phyloP scores from a whole-genome alignment of 2,329 filamentous ascomycete species.

The Arthrocladium fulminans region DNA sequence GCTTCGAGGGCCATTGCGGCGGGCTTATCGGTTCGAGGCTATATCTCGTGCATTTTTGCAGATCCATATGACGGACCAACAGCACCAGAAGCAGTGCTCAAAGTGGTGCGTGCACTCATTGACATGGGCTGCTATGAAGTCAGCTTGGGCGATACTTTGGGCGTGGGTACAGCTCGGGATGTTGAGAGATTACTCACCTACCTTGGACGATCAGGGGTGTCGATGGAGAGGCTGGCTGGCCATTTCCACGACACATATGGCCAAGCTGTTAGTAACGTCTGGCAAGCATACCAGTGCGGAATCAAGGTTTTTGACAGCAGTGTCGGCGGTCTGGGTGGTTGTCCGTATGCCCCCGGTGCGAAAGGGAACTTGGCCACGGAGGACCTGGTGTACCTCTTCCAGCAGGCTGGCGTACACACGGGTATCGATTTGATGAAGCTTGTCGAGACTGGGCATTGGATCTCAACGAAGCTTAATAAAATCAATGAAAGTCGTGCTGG shows the following conservation, averaged over 20 bases:
- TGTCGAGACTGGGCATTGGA: slow-evolving; percentile 63
- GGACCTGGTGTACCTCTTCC: slow-evolving; percentile 64
- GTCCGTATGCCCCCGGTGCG: slow-evolving; percentile 75
- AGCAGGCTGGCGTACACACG: slow-evolving; percentile 48
- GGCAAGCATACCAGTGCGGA: slow-evolving; percentile 67
- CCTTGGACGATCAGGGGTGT: slow-evolving; percentile 46
- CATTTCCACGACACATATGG: slow-evolving; percentile 89
- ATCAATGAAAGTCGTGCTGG: slow-evolving; percentile 59
- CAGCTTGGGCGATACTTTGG: slow-evolving; percentile 80
- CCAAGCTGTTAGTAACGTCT: slow-evolving; percentile 72
- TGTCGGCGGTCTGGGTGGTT: slow-evolving; percentile 72
- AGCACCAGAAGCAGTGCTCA: slow-evolving; percentile 42
- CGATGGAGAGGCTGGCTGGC: slow-evolving; percentile 63
- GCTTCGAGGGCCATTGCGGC: slow-evolving; percentile 23
- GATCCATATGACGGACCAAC: slow-evolving; percentile 46
- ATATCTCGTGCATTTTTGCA: slow-evolving; percentile 36
- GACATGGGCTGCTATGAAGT: slow-evolving; percentile 89
- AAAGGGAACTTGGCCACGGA: slow-evolving; percentile 82
- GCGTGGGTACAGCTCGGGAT: slow-evolving; percentile 60
- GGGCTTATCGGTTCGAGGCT: slow-evolving; percentile 30
- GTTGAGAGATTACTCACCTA: slow-evolving; percentile 28
- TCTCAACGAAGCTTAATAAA: slow-evolving; percentile 55
- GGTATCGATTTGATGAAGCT: slow-evolving; percentile 42
- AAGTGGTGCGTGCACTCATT: slow-evolving; percentile 51
- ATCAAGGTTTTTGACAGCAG: slow-evolving; percentile 71